Evolutionary conservation across 495 filamentous ascomycete genomes (phyloP).

Genomic region (Penicillium samsonianum): DNA sequence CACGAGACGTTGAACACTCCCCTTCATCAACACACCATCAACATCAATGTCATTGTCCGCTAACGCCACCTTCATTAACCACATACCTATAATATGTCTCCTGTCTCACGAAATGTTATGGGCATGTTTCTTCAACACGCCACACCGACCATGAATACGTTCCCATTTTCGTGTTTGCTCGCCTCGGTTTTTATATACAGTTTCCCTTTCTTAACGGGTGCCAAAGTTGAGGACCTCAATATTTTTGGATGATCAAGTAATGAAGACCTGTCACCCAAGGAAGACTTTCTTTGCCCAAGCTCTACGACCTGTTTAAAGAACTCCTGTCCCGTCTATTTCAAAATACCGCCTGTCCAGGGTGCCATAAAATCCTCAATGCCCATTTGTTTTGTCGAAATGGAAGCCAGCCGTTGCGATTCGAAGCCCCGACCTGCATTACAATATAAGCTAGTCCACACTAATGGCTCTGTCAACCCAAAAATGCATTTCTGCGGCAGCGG

Average conservation of each 20-base stretch:
- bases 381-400: background rate
- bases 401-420: background rate
- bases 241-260: background rate
- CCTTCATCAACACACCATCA: background rate
- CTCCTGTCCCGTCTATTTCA: too few relatives aligned
- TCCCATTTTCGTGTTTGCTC: background rate
- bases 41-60: background rate
- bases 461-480: too few relatives aligned
- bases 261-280: background rate
- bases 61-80: background rate
- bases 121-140: background rate
- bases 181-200: background rate
- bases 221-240: background rate
- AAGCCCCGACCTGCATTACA: background rate
- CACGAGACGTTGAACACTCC: background rate
- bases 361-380: background rate
- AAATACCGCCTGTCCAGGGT: background rate
- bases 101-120: background rate
- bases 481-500: too few relatives aligned
- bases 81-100: background rate
- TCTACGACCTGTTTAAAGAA: too few relatives aligned
- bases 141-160: background rate
- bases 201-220: background rate
- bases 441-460: background rate
- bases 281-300: background rate